Conservation (phyloP, 1,284 basidiomycete genomes). For the Chalciporus sp. region DNA sequence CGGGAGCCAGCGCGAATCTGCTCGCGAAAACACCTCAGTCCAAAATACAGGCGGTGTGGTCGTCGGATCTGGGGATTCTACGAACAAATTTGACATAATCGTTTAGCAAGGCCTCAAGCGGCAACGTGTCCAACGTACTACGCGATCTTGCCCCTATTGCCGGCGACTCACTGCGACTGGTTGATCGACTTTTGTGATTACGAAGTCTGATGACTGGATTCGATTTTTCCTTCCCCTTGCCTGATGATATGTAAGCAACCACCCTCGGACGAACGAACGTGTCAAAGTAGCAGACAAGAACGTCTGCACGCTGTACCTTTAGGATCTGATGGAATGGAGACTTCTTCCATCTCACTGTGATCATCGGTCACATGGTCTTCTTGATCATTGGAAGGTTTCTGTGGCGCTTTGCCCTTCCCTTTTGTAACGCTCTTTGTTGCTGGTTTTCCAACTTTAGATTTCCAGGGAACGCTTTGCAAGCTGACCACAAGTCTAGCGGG, state of each 20-base stretch:
- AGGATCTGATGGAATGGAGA: slow-evolving; percentile 30
- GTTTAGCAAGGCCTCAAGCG: slow-evolving; percentile 16
- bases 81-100: slow-evolving; percentile 24
- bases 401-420: slow-evolving; percentile 37
- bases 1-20: slow-evolving; percentile 91
- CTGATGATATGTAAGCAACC: slow-evolving; percentile 25
- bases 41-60: slow-evolving; percentile 90
- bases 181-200: slow-evolving; percentile 50
- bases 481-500: slow-evolving; percentile 90
- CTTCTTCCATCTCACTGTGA: slow-evolving; percentile 44
- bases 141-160: slow-evolving; percentile 13
- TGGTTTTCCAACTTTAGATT: slow-evolving; percentile 55
- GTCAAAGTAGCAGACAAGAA: background rate
- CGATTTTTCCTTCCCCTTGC: slow-evolving; percentile 56
- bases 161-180: slow-evolving; percentile 21
- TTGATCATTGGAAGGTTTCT: slow-evolving; percentile 29
- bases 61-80: slow-evolving; percentile 51
- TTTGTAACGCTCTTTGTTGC: slow-evolving; percentile 38
- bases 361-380: slow-evolving; percentile 11
- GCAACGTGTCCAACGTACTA: slow-evolving; percentile 24
- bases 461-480: slow-evolving; percentile 90
- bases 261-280: background rate
- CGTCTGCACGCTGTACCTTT: slow-evolving; percentile 26
- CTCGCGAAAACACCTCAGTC: slow-evolving; percentile 95
- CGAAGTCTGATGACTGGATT: slow-evolving; percentile 58